Conservation (phyloP, 108 stramenopile species). For the Chaetoceros tenuissimus region DNA sequence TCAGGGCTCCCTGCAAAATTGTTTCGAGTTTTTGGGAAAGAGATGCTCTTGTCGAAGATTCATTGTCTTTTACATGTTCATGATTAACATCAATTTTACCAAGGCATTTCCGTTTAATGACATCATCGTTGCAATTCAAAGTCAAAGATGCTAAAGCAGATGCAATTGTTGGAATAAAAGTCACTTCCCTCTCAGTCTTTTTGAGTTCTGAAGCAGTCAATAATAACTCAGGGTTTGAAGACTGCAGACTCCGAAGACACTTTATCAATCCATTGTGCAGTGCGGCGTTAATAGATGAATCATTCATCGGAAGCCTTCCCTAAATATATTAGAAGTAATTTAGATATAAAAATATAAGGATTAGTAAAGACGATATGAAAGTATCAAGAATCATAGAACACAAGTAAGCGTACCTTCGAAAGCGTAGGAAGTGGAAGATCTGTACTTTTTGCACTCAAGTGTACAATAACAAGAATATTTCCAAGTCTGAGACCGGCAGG, state of each 20-base stretch:
- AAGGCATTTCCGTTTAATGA: neutral
- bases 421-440: slow-evolving; percentile 72
- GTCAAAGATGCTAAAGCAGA: slow-evolving; percentile 47
- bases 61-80: too few relatives aligned
- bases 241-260: slow-evolving; percentile 63
- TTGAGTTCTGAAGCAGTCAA: slow-evolving; percentile 59
- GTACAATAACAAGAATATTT: slow-evolving; percentile 51
- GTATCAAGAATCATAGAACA: slow-evolving; percentile 1
- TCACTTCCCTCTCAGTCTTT: slow-evolving; percentile 52
- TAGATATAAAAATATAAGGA: too few relatives aligned
- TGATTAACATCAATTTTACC: too few relatives aligned
- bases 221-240: slow-evolving; percentile 54
- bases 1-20: too few relatives aligned
- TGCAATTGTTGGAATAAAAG: slow-evolving; percentile 58
- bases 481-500: slow-evolving; percentile 68
- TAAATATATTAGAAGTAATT: slow-evolving; percentile 2
- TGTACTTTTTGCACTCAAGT: slow-evolving; percentile 63
- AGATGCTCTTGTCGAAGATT: too few relatives aligned
- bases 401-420: slow-evolving; percentile 40
- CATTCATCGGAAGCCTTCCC: slow-evolving; percentile 70
- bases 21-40: too few relatives aligned
- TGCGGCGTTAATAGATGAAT: slow-evolving; percentile 52
- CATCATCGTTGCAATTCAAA: slow-evolving; percentile 18
- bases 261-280: slow-evolving; percentile 48
- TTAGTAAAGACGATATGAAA: neutral